Evolutionary conservation across 352 stramenopile species (phyloP).

Genomic region (Stephanocyclus meneghinianus): DNA sequence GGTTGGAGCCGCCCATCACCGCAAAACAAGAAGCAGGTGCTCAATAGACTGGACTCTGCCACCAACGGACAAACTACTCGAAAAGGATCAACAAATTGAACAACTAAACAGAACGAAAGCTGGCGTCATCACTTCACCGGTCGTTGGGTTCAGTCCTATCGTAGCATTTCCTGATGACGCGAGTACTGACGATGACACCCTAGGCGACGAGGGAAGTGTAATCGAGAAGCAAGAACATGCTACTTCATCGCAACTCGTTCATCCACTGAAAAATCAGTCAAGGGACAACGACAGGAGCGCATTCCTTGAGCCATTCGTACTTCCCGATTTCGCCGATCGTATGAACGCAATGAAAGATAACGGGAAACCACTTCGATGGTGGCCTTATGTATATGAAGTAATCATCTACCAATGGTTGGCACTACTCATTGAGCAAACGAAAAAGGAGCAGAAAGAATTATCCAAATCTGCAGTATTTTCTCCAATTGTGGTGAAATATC

Average conservation of each 20-base stretch:
- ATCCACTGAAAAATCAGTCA: slow-evolving; percentile 46
- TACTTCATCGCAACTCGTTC: neutral
- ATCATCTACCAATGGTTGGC: slow-evolving; percentile 83
- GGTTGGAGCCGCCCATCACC: slow-evolving; percentile 76
- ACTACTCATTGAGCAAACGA: slow-evolving; percentile 76
- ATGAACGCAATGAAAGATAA: slow-evolving; percentile 63
- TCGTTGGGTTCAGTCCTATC: slow-evolving; percentile 44
- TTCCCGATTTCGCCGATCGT: slow-evolving; percentile 62
- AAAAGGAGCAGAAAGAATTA: slow-evolving; percentile 45
- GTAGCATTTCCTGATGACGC: slow-evolving; percentile 48
- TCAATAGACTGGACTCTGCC: slow-evolving; percentile 83
- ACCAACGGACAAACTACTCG: slow-evolving; percentile 53
- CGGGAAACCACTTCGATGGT: slow-evolving; percentile 67
- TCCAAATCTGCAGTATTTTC: slow-evolving; percentile 39
- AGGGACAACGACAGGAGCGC: slow-evolving; percentile 12
- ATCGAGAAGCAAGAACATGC: neutral
- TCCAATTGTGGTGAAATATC: slow-evolving; percentile 57
- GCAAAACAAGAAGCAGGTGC: slow-evolving; percentile 77
- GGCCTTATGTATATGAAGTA: slow-evolving; percentile 84
- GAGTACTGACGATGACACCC: slow-evolving; percentile 54
- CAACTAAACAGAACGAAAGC: slow-evolving; percentile 44
- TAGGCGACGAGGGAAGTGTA: slow-evolving; percentile 9
- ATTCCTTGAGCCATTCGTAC: slow-evolving; percentile 19
- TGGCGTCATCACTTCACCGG: slow-evolving; percentile 11
- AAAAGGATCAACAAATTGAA: slow-evolving; percentile 64